Percentiles rank a stretch among this genome's conserved stretches.
phyloP scores from a whole-genome alignment of 345 rosid species.

The Gynandropsis gynandra region DNA sequence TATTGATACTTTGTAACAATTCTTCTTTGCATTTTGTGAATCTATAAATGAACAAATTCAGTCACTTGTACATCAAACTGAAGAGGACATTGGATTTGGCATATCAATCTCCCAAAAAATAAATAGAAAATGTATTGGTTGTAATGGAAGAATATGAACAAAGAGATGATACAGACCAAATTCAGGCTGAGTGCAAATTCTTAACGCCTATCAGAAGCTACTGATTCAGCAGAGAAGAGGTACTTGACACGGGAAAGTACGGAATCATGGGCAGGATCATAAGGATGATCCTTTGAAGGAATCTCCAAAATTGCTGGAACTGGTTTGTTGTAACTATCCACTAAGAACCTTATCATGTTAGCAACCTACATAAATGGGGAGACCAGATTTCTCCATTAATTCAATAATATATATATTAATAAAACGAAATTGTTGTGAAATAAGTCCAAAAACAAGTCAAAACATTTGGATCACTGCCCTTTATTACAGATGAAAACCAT shows the following conservation, averaged over 20 bases:
- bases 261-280: slow-evolving; percentile 91
- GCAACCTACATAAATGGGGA: slow-evolving; percentile 50
- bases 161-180: slow-evolving; percentile 23
- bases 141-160: slow-evolving; percentile 19
- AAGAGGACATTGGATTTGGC: slow-evolving; percentile 72
- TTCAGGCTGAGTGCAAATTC: slow-evolving; percentile 3
- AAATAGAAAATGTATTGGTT: slow-evolving; percentile 13
- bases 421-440: too few species aligned
- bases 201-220: slow-evolving; percentile 72
- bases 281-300: slow-evolving; percentile 92
- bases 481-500: too few species aligned
- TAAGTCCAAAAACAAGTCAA: too few species aligned
- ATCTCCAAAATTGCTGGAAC: slow-evolving; percentile 92
- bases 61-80: slow-evolving; percentile 55
- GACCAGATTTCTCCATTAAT: slow-evolving; percentile 4
- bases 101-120: slow-evolving; percentile 21
- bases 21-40: too few species aligned
- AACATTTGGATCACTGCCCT: too few species aligned
- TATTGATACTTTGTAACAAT: too few species aligned
- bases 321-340: slow-evolving; percentile 84
- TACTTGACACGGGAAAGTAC: slow-evolving; percentile 88
- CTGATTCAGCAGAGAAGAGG: slow-evolving; percentile 84
- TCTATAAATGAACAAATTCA: slow-evolving; percentile 58
- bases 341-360: slow-evolving; percentile 85
- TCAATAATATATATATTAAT: background rate